Percentiles rank a stretch among this genome's conserved stretches.
Evolutionary conservation across 306 rosid genomes (phyloP).

Genomic region (Cucumis hystrix): DNA sequence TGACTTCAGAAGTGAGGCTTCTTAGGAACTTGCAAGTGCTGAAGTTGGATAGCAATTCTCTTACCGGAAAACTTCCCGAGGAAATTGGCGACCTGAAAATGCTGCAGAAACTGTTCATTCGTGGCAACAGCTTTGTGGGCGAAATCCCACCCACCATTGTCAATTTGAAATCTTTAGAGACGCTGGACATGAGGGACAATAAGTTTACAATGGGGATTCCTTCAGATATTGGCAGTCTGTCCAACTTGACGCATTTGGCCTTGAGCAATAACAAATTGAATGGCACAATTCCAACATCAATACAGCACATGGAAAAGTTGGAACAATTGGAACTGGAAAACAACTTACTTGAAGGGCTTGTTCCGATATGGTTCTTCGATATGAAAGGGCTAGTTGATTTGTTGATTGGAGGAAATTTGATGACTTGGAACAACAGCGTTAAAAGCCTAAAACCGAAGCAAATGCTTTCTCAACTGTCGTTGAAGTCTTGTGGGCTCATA

Average conservation of each 20-base stretch:
- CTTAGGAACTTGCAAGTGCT: neutral
- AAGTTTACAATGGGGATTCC: constrained; percentile 8
- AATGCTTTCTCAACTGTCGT: constrained; percentile 12
- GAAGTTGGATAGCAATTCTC: constrained; percentile 13
- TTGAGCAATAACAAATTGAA: constrained; percentile 10
- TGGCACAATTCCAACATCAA: constrained; percentile 18
- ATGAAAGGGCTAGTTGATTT: constrained; percentile 10
- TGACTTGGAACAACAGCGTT: constrained; percentile 14
- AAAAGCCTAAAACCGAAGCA: constrained; percentile 2
- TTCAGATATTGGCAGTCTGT: constrained; percentile 4
- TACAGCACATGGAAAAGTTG: constrained; percentile 7
- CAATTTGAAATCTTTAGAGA: neutral
- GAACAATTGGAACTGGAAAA: constrained; percentile 1
- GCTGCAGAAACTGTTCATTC: constrained; percentile 5
- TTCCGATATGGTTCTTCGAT: constrained; percentile 14
- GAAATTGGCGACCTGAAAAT: constrained; percentile 11
- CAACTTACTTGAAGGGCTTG: constrained; percentile 9
- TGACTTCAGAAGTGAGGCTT: constrained; percentile 4
- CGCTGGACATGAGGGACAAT: constrained; percentile 15
- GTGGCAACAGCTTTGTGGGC: constrained; percentile 3
- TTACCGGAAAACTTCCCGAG: constrained; percentile 2
- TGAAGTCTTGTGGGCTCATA: constrained; percentile 15
- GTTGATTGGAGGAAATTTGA: constrained; percentile 10
- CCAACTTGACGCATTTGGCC: constrained; percentile 17
- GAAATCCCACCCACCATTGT: neutral